phyloP scores from a whole-genome alignment of 352 stramenopile species.

The Peronospora farinosa region DNA sequence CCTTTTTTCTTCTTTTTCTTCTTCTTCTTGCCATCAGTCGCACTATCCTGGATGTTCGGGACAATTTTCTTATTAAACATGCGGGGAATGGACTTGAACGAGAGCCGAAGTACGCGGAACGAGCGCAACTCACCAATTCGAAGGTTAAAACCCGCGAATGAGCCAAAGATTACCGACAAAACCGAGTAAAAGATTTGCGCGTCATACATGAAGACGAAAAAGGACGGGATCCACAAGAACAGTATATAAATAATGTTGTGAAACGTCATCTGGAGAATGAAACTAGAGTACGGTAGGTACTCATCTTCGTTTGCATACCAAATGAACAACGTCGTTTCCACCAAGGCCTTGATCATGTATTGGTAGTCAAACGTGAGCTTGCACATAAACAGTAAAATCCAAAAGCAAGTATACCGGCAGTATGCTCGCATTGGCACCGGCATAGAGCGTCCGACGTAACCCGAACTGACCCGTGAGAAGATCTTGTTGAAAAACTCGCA shows the following conservation, averaged over 20 bases:
- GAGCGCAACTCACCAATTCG: conserved; percentile 79
- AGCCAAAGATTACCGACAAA: conserved; percentile 70
- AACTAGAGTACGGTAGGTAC: conserved; percentile 76
- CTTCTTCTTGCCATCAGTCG: conserved; percentile 53
- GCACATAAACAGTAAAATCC: conserved; percentile 61
- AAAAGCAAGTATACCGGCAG: conserved; percentile 81
- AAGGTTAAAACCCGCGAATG: conserved; percentile 80
- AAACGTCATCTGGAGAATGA: conserved; percentile 74
- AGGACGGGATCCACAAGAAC: conserved; percentile 76
- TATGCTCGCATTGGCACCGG: conserved; percentile 62
- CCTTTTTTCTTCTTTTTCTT: conserved; percentile 69
- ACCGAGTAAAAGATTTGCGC: conserved; percentile 84
- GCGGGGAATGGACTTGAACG: conserved; percentile 81
- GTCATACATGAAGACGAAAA: conserved; percentile 85
- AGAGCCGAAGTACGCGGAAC: conserved; percentile 73
- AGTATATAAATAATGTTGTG: conserved; percentile 85
- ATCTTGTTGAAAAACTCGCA: conserved; percentile 75
- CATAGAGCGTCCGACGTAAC: conserved; percentile 71
- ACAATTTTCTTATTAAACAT: conserved; percentile 89
- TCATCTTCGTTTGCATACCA: conserved; percentile 68
- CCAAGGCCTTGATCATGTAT: conserved; percentile 79
- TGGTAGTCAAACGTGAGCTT: conserved; percentile 85
- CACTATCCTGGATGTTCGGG: conserved; percentile 68
- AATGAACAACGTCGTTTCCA: conserved; percentile 83
- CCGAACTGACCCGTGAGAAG: conserved; percentile 55